Evolutionary conservation across 164 flowering plant genomes (phyloP).

Genomic region (Akebia trifoliata): DNA sequence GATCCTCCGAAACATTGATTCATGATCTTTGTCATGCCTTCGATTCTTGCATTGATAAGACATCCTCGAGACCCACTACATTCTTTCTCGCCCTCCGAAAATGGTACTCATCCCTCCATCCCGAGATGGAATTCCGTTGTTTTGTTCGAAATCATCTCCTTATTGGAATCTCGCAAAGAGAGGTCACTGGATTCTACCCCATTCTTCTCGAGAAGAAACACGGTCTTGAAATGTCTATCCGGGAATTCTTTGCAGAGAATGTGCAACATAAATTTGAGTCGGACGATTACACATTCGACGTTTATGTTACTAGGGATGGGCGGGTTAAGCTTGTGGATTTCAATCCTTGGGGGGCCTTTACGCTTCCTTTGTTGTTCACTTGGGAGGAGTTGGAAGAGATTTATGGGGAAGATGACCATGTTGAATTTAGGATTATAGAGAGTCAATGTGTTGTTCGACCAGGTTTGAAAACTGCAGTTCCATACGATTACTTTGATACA

Average conservation of each 20-base stretch:
- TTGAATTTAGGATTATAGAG: constrained; percentile 70
- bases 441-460: constrained; percentile 70
- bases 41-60: constrained; percentile 63
- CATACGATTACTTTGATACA: constrained; percentile 86
- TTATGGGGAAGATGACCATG: constrained; percentile 11
- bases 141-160: constrained; percentile 45
- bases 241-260: constrained; percentile 40
- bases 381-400: constrained; percentile 81
- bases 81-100: constrained; percentile 83
- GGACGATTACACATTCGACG: constrained; percentile 70
- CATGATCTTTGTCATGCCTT: constrained; percentile 85
- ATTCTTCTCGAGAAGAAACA: constrained; percentile 44
- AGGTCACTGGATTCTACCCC: constrained; percentile 80
- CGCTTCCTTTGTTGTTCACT: constrained; percentile 65
- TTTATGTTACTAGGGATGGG: constrained; percentile 60
- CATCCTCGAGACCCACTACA: constrained; percentile 45
- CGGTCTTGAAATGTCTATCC: constrained; percentile 33
- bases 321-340: constrained; percentile 80
- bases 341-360: constrained; percentile 79
- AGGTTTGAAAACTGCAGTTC: constrained; percentile 90
- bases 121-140: constrained; percentile 93
- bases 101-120: constrained; percentile 67
- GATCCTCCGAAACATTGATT: constrained; percentile 67
- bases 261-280: constrained; percentile 51
- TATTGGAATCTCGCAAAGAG: constrained; percentile 80